Evolutionary conservation across 2,329 filamentous ascomycete species (phyloP).

Genomic region (Xylariaceae sp.): DNA sequence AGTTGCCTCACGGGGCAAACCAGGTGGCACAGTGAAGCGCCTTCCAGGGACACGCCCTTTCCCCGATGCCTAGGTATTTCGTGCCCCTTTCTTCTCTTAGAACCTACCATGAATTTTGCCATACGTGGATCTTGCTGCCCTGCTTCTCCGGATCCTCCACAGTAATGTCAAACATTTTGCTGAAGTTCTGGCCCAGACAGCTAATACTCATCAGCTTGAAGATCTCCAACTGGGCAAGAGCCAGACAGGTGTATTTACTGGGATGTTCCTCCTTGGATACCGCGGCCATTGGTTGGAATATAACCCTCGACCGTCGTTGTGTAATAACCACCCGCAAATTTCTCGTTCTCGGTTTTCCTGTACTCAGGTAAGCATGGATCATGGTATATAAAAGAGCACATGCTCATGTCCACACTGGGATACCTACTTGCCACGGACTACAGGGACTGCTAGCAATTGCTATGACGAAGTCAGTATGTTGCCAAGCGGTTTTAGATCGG

Average conservation of each 20-base stretch:
- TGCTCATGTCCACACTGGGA: constrained; percentile 13
- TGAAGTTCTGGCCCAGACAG: constrained; percentile 88
- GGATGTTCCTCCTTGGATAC: constrained; percentile 92
- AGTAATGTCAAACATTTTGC: constrained; percentile 98
- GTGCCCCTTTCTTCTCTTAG: no score
- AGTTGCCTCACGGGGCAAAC: not conserved
- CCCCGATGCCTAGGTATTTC: no score
- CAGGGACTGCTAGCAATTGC: constrained; percentile 86
- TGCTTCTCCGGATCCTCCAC: constrained; percentile 86
- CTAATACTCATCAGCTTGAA: constrained; percentile 5
- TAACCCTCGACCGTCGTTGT: constrained; percentile 96
- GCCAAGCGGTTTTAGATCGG: not conserved
- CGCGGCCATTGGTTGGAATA: constrained; percentile 89
- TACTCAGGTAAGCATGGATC: not conserved
- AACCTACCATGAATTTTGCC: constrained; percentile 82
- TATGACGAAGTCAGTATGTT: constrained; percentile 2
- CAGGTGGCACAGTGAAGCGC: no score
- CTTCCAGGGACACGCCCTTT: no score
- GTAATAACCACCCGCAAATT: constrained; percentile 94
- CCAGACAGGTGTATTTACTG: constrained; percentile 54
- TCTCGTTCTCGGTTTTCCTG: constrained; percentile 91
- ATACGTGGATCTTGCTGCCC: constrained; percentile 75
- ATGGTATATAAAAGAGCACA: not conserved
- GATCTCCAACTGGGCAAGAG: not conserved
- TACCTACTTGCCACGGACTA: constrained; percentile 64